Evolutionary conservation across 2,329 filamentous ascomycete genomes (phyloP), one percentile per base, ranked within the genome.

Genomic region (Fonsecaea monophora): DNA sequence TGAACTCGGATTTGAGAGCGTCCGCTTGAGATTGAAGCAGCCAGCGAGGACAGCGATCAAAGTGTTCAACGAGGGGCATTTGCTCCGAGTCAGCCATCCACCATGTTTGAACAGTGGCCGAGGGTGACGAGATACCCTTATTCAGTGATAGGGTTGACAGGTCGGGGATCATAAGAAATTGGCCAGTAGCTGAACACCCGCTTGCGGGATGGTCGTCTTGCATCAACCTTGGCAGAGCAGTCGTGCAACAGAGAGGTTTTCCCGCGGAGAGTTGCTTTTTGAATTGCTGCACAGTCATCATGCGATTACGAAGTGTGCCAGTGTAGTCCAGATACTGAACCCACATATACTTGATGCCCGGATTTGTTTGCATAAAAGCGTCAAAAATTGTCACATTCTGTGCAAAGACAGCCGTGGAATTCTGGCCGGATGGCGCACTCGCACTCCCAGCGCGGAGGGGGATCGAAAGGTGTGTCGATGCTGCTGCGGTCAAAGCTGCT

Each of bases 241-340:
- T 83, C 0, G 90, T 86, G 66, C 94, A 85, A 4, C 87, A 85
- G 15, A 92, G 81, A 10, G 81, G 79, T 13, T 82, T 80, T 42
- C 82, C 77, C 18, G 79, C 77, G 32, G 77, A 74, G 0, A 88
- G 74, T 5, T 84, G 77, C 2, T 80, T 80, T 35, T 82, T 74
- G 30, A 89, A 85, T 48, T 84, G 83, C 0, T 82, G 80, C 53
- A 90, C 83, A 0, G 92, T 91, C 1, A 95, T 78, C 68, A 92
- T 85, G 2, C 91, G 86, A 70, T 87, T 84, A 15, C 90, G 85
- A 0, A 88, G 76, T 2, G 85, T 90, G 1, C 87, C 87, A n/a
- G 91, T 92, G 76, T 91, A 90, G 77, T 96, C 92, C 30, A 90
- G 81, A 87, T 90, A 96, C 76, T 90, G 89, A 12, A 94, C 80